Evolutionary conservation across 2,329 filamentous ascomycete genomes (phyloP).

Genomic region (Arthrobotrys iridis): DNA sequence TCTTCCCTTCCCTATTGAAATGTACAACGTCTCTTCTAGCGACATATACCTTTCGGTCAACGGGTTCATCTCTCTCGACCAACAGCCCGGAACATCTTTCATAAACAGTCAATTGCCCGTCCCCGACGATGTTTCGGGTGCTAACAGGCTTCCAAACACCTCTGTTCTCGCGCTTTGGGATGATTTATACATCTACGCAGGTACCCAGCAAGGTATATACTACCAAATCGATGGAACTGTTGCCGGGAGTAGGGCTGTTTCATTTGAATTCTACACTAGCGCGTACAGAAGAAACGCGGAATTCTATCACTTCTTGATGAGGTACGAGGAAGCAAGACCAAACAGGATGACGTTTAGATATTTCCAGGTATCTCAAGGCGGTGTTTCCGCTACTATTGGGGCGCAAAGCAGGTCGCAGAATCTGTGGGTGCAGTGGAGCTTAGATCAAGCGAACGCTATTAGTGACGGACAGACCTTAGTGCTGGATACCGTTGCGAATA

Average conservation of each 20-base stretch:
- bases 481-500: constrained; percentile 38
- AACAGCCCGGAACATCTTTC: constrained; percentile 36
- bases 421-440: constrained; percentile 44
- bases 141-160: constrained; percentile 40
- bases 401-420: constrained; percentile 41
- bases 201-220: constrained; percentile 48
- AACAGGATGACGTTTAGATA: constrained; percentile 33
- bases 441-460: constrained; percentile 23
- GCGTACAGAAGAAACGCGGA: constrained; percentile 29
- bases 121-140: neutral
- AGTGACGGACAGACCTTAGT: constrained; percentile 31
- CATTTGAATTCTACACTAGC: constrained; percentile 51
- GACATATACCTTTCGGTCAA: constrained; percentile 44
- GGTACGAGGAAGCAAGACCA: constrained; percentile 44
- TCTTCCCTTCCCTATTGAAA: constrained; percentile 34
- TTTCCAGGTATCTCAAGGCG: constrained; percentile 37
- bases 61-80: constrained; percentile 46
- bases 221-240: constrained; percentile 35
- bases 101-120: constrained; percentile 46
- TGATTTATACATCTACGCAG: constrained; percentile 47
- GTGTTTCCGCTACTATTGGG: constrained; percentile 38
- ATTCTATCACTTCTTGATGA: constrained; percentile 49
- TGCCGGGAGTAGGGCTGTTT: constrained; percentile 4
- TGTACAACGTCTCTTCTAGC: constrained; percentile 35
- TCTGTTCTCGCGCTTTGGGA: constrained; percentile 39